A percentile compares a stretch with the other conserved stretches of the same genome.
Evolutionary conservation across 202 grass and related monocot species (phyloP).

Genomic region (Saccharum hybrid): DNA sequence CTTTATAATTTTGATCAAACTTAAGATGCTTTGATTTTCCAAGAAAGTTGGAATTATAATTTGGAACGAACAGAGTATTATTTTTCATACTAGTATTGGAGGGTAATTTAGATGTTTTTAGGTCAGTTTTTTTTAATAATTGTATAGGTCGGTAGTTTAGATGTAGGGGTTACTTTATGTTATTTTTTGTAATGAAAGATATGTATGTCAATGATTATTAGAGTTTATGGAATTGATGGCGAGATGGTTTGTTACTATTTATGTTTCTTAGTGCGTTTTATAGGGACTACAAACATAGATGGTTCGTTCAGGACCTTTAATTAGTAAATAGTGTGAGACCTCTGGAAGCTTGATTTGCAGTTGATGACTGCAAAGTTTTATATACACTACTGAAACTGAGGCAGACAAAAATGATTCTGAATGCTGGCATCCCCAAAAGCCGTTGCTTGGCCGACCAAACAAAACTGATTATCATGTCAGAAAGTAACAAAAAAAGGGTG

Average conservation of each 20-base stretch:
- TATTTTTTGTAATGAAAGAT: neutral
- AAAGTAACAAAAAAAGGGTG: neutral
- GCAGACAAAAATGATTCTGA: conserved; percentile 31
- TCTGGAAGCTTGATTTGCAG: neutral
- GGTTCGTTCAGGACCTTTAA: neutral
- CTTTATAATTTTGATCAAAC: no score
- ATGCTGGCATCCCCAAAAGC: conserved; percentile 44
- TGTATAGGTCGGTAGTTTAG: neutral
- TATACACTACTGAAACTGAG: neutral
- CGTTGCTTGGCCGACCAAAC: conserved; percentile 29
- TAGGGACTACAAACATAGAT: neutral
- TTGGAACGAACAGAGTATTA: no score
- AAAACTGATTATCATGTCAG: conserved; percentile 30
- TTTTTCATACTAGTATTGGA: neutral
- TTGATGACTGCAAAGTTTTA: neutral
- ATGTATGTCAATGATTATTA: neutral
- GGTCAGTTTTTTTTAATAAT: neutral
- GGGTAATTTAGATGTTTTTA: neutral
- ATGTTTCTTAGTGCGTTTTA: neutral
- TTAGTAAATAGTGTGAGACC: neutral
- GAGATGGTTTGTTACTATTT: neutral
- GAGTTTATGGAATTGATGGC: neutral
- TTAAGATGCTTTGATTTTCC: no score
- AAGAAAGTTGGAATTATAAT: no score
- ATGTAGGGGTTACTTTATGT: neutral